Evolutionary conservation across 257 asterid genomes (phyloP), one percentile per base, ranked within the genome.

Genomic region (Prunella vulgaris): DNA sequence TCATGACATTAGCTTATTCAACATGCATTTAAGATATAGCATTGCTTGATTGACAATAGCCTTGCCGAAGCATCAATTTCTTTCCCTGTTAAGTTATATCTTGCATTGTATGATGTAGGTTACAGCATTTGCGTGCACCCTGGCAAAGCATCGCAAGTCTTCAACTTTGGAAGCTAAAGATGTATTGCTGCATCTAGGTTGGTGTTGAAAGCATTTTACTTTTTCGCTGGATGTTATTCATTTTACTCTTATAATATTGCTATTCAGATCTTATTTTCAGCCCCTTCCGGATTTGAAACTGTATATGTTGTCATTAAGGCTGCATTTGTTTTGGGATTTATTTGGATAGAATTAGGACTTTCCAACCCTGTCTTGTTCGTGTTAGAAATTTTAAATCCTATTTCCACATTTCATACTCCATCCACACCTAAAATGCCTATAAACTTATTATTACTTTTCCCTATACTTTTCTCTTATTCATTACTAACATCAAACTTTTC

Each of bases 61-160:
- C 64, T 70, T 35, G 59, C 49, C 56, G 35, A 53, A 35, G 46
- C 72, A 63, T 40, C 66, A 54, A 54, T 17, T 46, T 9, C 22
- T 63, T 35, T 21, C 53, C 59, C 13, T 75, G 25, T 64, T 70
- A 66, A 27, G 60, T 56, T 18, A 70, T 46, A 65, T 20, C 51
- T 5, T 65, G 25, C 69, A 60, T 25, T 57, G 7, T 56, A 48
- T 68, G 21, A 59, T 79, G 76, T 68, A 94, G 99, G 97, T 87
- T 52, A 85, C 96, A 63, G 35, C 91, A 73, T 83, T 81, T 79
- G 88, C 97, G 38, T 94, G 99, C 88, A 74, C 83, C 77, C 79
- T 94, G 79, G 99, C 99, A 30, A 94, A 94, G 90, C 99, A 94
- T 83, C 87, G 99, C 69, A 91, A 88, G 64, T 94, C 99, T 69